Evolutionary conservation across 192 early-diverging fungal species (phyloP).

Genomic region (Cladochytrium replicatum): DNA sequence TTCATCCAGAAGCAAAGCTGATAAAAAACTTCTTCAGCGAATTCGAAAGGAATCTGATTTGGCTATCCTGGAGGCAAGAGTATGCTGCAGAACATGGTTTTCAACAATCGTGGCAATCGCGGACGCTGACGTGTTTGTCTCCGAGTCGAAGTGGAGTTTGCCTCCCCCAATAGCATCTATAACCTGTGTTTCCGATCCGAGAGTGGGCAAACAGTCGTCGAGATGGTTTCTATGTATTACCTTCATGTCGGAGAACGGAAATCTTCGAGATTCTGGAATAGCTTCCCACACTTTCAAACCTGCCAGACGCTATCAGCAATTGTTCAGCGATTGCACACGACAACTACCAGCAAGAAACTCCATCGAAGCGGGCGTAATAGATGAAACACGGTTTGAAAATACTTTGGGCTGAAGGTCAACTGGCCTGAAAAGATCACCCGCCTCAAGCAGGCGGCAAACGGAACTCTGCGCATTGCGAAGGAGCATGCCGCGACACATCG

Average conservation of each 20-base stretch:
- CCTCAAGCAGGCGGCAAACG: too few relatives aligned
- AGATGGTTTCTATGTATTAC: too few relatives aligned
- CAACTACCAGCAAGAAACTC: conserved; percentile 36
- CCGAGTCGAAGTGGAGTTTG: conserved; percentile 52
- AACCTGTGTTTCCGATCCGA: too few relatives aligned
- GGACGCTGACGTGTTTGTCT: conserved; percentile 4
- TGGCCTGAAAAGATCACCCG: conserved; percentile 61
- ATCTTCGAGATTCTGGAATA: conserved; percentile 45
- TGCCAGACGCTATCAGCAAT: conserved; percentile 14
- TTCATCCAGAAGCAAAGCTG: too few relatives aligned
- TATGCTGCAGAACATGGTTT: conserved; percentile 70
- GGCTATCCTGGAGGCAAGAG: too few relatives aligned
- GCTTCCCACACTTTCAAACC: conserved; percentile 55
- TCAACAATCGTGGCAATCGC: conserved; percentile 84
- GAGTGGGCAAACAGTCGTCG: too few relatives aligned
- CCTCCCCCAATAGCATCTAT: conserved; percentile 68
- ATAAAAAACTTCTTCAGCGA: too few relatives aligned
- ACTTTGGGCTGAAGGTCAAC: conserved; percentile 16
- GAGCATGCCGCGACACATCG: too few relatives aligned
- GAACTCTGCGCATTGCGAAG: too few relatives aligned
- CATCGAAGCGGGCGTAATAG: conserved; percentile 63
- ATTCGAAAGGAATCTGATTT: too few relatives aligned
- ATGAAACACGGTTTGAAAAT: conserved; percentile 75
- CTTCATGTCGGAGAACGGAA: conserved; percentile 56
- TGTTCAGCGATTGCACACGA: background rate